Conservation (phyloP, 306 rosid species). For the Ziziphus jujuba region DNA sequence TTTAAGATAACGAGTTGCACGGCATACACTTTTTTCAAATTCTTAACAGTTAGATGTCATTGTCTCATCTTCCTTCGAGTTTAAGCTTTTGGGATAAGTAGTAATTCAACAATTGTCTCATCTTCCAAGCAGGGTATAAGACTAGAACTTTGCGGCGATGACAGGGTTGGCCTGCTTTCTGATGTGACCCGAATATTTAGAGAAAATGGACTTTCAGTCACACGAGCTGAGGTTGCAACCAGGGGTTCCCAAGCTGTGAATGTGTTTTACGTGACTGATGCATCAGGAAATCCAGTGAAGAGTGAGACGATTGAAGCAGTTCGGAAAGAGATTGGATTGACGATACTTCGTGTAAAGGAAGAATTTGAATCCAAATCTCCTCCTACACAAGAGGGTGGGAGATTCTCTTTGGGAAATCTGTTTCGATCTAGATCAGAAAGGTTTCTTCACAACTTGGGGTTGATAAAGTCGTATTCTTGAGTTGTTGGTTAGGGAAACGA, state of each 20-base stretch:
- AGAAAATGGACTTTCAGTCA: slow-evolving; percentile 91
- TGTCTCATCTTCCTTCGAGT: not conserved
- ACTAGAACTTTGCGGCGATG: slow-evolving; percentile 83
- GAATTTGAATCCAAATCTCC: slow-evolving; percentile 48
- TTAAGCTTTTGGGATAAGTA: slow-evolving; percentile 13
- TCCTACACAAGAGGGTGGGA: slow-evolving; percentile 46
- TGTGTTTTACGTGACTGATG: slow-evolving; percentile 82
- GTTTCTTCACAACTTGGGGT: slow-evolving; percentile 84
- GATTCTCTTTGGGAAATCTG: slow-evolving; percentile 65
- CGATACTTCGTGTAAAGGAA: slow-evolving; percentile 65
- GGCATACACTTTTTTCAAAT: not conserved
- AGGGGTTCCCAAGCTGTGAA: slow-evolving; percentile 78
- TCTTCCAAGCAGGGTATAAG: slow-evolving; percentile 69
- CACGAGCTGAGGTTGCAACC: slow-evolving; percentile 88
- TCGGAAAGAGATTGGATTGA: slow-evolving; percentile 75
- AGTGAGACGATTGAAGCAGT: slow-evolving; percentile 87
- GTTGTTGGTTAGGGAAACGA: slow-evolving; percentile 17
- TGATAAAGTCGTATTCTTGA: slow-evolving; percentile 77
- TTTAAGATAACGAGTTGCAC: not conserved
- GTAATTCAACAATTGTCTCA: no score
- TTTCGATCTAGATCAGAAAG: slow-evolving; percentile 83
- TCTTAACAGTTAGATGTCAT: not conserved
- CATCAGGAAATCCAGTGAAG: slow-evolving; percentile 75
- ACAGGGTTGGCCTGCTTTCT: slow-evolving; percentile 83
- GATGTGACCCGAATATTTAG: slow-evolving; percentile 95